A percentile compares a stretch with the other conserved stretches of the same genome.
Conservation (phyloP, 345 rosid genomes). For the Mallotus nudiflorus region DNA sequence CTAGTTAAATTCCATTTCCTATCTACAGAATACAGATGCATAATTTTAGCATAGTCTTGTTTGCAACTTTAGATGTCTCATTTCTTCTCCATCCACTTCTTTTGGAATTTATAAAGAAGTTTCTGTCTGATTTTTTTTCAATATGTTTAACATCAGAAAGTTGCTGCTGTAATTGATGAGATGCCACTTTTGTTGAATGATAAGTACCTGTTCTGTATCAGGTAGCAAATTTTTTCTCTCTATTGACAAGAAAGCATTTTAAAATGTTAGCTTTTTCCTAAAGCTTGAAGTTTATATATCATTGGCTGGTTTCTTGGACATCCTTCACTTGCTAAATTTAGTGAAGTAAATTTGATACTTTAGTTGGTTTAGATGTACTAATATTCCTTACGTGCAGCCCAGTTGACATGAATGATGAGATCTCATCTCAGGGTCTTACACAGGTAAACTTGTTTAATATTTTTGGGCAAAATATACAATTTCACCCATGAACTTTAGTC, state of each 20-base stretch:
- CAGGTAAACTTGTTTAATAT: constrained; percentile 50
- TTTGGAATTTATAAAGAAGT: not conserved
- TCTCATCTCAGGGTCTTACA: constrained; percentile 73
- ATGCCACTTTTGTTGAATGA: constrained; percentile 74
- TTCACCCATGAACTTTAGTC: too few relatives aligned
- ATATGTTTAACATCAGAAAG: constrained; percentile 51
- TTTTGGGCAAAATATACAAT: too few relatives aligned
- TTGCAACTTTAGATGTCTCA: constrained; percentile 3
- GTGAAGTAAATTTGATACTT: not conserved
- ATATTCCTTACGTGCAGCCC: constrained; percentile 60
- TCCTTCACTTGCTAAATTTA: not conserved
- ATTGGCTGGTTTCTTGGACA: not conserved
- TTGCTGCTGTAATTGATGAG: constrained; percentile 66
- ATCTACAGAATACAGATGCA: not conserved
- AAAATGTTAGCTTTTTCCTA: not conserved
- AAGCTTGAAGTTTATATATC: not conserved
- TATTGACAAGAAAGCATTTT: not conserved
- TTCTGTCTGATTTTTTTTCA: constrained; percentile 13
- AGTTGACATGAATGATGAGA: constrained; percentile 67
- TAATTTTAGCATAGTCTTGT: constrained; percentile 8
- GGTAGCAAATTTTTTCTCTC: constrained; percentile 44
- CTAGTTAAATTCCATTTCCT: not conserved
- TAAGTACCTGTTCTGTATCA: constrained; percentile 81
- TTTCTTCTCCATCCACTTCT: not conserved
- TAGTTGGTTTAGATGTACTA: constrained; percentile 22